phyloP scores from a whole-genome alignment of 495 filamentous ascomycete species.

The Platismatia glauca region DNA sequence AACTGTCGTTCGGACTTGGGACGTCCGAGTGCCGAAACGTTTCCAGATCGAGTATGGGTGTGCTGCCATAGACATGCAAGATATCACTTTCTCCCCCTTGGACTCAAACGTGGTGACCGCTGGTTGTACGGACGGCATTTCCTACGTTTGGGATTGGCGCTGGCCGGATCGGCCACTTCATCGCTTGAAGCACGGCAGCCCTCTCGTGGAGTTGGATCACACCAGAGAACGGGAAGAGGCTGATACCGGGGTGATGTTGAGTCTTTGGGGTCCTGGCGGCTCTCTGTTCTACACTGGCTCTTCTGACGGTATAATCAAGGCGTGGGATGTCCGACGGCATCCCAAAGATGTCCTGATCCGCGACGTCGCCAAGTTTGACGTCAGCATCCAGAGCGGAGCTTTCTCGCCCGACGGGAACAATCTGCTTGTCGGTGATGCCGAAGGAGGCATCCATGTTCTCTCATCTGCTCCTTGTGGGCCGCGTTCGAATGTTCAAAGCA shows the following conservation, averaged over 20 bases:
- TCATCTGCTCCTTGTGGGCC: conserved; percentile 33
- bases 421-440: conserved; percentile 67
- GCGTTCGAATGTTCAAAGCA: neutral
- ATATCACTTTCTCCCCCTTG: conserved; percentile 49
- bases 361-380: conserved; percentile 42
- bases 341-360: conserved; percentile 53
- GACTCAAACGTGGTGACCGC: conserved; percentile 59
- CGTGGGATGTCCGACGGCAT: conserved; percentile 68
- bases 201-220: conserved; percentile 53
- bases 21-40: conserved; percentile 28
- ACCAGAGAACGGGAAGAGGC: conserved; percentile 48
- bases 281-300: conserved; percentile 81
- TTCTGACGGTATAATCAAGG: conserved; percentile 78
- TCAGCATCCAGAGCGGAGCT: conserved; percentile 50
- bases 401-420: conserved; percentile 65
- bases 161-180: conserved; percentile 49
- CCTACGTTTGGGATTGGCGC: conserved; percentile 79
- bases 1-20: conserved; percentile 47
- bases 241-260: conserved; percentile 76
- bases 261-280: conserved; percentile 62
- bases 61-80: conserved; percentile 77
- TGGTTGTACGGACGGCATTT: conserved; percentile 73
- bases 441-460: conserved; percentile 62
- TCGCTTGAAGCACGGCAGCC: conserved; percentile 56
- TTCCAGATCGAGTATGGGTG: conserved; percentile 50